A percentile compares a stretch with the other conserved stretches of the same genome.
Conservation (phyloP, 805 yeast species). For the Nakazawaea anatomiae region DNA sequence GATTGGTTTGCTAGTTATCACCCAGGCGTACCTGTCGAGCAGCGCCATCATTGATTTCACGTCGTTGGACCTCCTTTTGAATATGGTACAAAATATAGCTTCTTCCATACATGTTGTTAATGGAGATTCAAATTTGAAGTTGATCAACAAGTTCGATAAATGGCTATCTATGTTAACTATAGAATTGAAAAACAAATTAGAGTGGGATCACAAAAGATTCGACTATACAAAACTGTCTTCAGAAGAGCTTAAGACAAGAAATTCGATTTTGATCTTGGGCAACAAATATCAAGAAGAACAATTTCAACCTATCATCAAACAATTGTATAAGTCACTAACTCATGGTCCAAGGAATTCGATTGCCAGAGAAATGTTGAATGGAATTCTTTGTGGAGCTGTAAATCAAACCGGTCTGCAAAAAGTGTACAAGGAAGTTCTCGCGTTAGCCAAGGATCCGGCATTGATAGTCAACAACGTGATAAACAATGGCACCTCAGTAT, state of each 20-base stretch:
- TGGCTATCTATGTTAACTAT: slow-evolving; percentile 4
- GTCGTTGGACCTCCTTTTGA: slow-evolving; percentile 31
- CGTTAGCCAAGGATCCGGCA: slow-evolving; percentile 44
- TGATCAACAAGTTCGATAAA: slow-evolving; percentile 1
- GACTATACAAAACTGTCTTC: slow-evolving; percentile 17
- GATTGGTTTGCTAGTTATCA: slow-evolving; percentile 27
- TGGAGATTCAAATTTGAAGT: background rate
- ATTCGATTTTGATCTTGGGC: slow-evolving; percentile 36
- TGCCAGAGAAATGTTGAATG: slow-evolving; percentile 45
- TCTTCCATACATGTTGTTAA: slow-evolving; percentile 19
- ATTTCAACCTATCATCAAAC: slow-evolving; percentile 28
- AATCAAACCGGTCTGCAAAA: slow-evolving; percentile 34
- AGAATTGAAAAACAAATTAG: slow-evolving; percentile 23
- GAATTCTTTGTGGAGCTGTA: slow-evolving; percentile 31
- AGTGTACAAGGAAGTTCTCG: slow-evolving; percentile 56
- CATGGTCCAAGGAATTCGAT: slow-evolving; percentile 48
- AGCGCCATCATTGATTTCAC: slow-evolving; percentile 21
- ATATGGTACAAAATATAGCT: slow-evolving; percentile 27
- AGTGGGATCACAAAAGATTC: slow-evolving; percentile 27
- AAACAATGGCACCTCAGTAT: slow-evolving; percentile 12
- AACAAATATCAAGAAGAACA: slow-evolving; percentile 19
- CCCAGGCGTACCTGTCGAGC: slow-evolving; percentile 21
- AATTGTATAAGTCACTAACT: slow-evolving; percentile 39
- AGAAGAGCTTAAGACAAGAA: slow-evolving; percentile 39
- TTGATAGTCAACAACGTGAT: slow-evolving; percentile 36